Base-by-base conservation (phyloP, 2,329 filamentous ascomycete species). In the Verruconis gallopava region DNA sequence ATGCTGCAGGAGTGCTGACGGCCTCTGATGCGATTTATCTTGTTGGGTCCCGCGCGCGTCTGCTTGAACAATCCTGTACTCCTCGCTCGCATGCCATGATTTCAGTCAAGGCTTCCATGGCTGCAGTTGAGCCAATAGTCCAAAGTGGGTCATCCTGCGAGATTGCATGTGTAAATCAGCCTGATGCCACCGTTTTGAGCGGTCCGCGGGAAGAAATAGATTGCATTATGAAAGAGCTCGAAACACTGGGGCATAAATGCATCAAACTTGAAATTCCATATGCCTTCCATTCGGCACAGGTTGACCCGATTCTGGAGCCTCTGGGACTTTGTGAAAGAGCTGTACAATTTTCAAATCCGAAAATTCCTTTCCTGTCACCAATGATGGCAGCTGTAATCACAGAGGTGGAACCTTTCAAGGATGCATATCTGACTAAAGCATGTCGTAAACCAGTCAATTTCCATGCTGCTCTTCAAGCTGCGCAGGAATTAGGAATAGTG, bases 111-210 rank as follows among this genome's bases (percentile, higher is more conserved):
- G 38, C 6, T 2, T 17, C 21, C 13, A 14, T 41, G 28, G n/a
- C 18, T 18, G 6, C 14, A 19, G 21, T 41, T 11, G 72, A 75
- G 44, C 68, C 69, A 22, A 80, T 80, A 75, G 61, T 51, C 37
- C 66, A 74, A 17, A 63, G 69, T 3, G 34, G 66, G 71, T n/a
- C 25, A 30, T 50, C 61, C 60, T 18, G 68, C 28, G 69, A 73
- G 49, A 60, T 77, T 46, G 79, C 84, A 12, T 91, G 85, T 63
- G 71, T 85, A 55, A 93, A 93, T 50, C 75, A 79, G 0, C 77
- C 78, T 0, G 67, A 74, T 38, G 81, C 85, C 54, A 85, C 78
- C 5, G 85, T 91, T 2, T 65, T 91, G 14, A 75, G 73, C 46
- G 74, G 73, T 12, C 69, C 68, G 42, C 69, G 73, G 38, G 65